Conservation (phyloP, 2,329 filamentous ascomycete genomes). For the Diaporthe humulicola region DNA sequence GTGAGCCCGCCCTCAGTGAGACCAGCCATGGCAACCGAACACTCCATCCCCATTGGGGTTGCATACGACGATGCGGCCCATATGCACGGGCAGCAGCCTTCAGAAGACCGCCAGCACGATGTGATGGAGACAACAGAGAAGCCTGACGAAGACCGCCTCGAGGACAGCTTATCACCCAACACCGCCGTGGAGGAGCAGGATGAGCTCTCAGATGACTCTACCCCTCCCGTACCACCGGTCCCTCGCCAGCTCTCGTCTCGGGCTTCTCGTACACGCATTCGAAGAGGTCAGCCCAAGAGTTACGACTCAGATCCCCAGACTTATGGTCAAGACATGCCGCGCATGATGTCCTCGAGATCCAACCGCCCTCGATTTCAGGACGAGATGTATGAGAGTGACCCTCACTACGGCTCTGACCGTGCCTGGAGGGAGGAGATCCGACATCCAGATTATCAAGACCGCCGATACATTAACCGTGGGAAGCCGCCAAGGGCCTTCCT, state of each 20-base stretch:
- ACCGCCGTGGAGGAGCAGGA: constrained; percentile 26
- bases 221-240: constrained; percentile 21
- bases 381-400: constrained; percentile 19
- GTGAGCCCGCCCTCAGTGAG: neutral
- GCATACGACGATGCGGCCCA: constrained; percentile 16
- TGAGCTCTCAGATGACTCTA: constrained; percentile 35
- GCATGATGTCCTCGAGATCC: constrained; percentile 11
- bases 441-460: constrained; percentile 32
- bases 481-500: constrained; percentile 32
- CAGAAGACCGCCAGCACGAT: constrained; percentile 17
- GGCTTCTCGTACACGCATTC: constrained; percentile 28
- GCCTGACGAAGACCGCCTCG: constrained; percentile 21
- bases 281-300: constrained; percentile 5
- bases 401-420: constrained; percentile 33
- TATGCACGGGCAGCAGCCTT: neutral
- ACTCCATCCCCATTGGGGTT: constrained; percentile 17
- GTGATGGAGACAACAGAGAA: constrained; percentile 9
- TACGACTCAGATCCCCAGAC: constrained; percentile 32
- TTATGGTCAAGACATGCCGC: constrained; percentile 27
- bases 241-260: constrained; percentile 23
- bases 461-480: constrained; percentile 25
- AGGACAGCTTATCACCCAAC: constrained; percentile 25
- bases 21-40: constrained; percentile 23
- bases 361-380: constrained; percentile 33
- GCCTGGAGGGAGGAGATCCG: constrained; percentile 36